Evolutionary conservation across 495 filamentous ascomycete genomes (phyloP), one percentile per base, ranked within the genome.

Genomic region (Penicillium samsonianum): DNA sequence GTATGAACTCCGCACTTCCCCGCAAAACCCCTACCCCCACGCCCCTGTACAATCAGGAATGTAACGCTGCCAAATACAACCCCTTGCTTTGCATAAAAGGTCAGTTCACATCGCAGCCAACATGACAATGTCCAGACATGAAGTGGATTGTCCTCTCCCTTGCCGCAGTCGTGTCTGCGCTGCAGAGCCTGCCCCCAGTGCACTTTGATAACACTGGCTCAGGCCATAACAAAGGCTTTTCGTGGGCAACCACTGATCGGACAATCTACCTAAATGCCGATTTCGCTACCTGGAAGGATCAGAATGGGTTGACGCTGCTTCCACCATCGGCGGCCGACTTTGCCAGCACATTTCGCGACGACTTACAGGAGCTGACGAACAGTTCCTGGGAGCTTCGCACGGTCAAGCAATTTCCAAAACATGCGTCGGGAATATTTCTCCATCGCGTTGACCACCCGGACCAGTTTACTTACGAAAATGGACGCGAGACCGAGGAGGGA

Each of bases 251-350:
- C 16, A 37, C 53, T 6, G 45, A 63, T 16, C 57, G 45, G 9
- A 31, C 57, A 8, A 68, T 73, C 50, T 73, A 67, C 23, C 51
- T 73, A 8, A 40, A 60, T 9, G 40, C 58, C 1, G 45, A 31
- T 11, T 68, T 72, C 25, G 63, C 65, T 0, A 55, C 53, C 0
- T 52, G 53, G 48, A 58, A 50, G 10, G 71, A 74, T 48, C 51
- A 67, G 38, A 45, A 73, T 58, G 79, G 81, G 3, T 59, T 82
- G 17, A 83, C 80, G 0, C 65, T 83, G 12, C 82, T 83, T n/a
- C 81, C 81, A 7, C 80, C 81, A 0, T 73, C 77, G 0, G 73
- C 73, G 2, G 59, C 59, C 22, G 76, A 81, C 5, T 84, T 83
- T 37, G 80, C 81, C 6, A 55, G 68, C 20, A 75, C 70, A 0